A percentile compares a stretch with the other conserved stretches of the same genome.
Evolutionary conservation across 2,329 filamentous ascomycete genomes (phyloP).

Genomic region (Colletotrichum magnum): DNA sequence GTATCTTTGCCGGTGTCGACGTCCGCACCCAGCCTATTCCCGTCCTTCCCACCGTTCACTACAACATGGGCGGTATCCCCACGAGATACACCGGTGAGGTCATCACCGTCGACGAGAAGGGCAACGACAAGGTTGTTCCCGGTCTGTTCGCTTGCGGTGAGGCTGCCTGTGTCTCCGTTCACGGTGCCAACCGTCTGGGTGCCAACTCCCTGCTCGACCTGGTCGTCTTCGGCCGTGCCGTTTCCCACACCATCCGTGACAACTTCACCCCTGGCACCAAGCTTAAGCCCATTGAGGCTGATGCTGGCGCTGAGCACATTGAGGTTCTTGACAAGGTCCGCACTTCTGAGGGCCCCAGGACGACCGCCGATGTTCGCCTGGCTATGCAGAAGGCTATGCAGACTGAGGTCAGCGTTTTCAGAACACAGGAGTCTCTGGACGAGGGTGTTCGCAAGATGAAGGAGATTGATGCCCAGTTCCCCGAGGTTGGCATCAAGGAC

Average conservation of each 20-base stretch:
- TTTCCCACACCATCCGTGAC: conserved; percentile 96
- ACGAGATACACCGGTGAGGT: conserved; percentile 98
- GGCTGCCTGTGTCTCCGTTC: conserved; percentile 96
- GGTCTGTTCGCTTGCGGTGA: conserved; percentile 97
- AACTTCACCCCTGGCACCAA: conserved; percentile 88
- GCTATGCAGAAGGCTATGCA: conserved; percentile 99
- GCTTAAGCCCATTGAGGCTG: conserved; percentile 84
- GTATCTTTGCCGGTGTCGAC: conserved; percentile 97
- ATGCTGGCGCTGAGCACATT: conserved; percentile 91
- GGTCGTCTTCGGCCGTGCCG: conserved; percentile 97
- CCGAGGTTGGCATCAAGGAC: conserved; percentile 94
- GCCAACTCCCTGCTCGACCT: conserved; percentile 98
- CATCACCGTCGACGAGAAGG: conserved; percentile 85
- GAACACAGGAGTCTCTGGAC: conserved; percentile 92
- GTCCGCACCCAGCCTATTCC: conserved; percentile 97
- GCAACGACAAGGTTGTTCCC: conserved; percentile 93
- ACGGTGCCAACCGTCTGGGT: conserved; percentile 97
- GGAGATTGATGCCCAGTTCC: conserved; percentile 85
- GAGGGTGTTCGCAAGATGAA: conserved; percentile 92
- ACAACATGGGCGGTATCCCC: conserved; percentile 99
- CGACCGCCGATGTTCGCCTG: conserved; percentile 88
- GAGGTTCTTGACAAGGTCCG: conserved; percentile 87
- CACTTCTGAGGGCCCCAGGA: conserved; percentile 86
- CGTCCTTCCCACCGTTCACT: conserved; percentile 96
- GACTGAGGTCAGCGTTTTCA: conserved; percentile 96